Evolutionary conservation across 257 asterid species (phyloP), one percentile per base, ranked within the genome.

Genomic region (Plantago elongata): DNA sequence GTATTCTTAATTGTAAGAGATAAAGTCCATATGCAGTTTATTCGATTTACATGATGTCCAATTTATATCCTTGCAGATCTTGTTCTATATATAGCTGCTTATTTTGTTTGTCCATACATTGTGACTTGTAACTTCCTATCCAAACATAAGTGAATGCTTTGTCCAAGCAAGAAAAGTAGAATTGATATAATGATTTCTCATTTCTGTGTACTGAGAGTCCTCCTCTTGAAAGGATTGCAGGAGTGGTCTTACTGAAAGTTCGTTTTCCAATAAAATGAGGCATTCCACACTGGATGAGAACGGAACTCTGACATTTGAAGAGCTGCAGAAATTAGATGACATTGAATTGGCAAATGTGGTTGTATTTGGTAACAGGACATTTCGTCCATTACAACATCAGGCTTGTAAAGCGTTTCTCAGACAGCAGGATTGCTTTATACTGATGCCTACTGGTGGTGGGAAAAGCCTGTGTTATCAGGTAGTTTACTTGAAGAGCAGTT

Each of bases 381-480:
- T 93, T 66, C 83, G 99, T 9, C 95, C 95, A 17, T 75, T 93
- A 74, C 99, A 93, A 79, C 89, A 85, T 76, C 81, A 78, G 79
- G 83, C 81, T 54, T 93, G 97, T 75, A 80, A 74, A 75, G 83
- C 96, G 29, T 85, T 80, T 79, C 70, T 79, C 44, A 72, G 72
- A 51, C 77, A 83, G 77, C 89, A 55, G 9, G 97, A 93, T 73
- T 89, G 97, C 69, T 93, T 93, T 75, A 79, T 93, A 74, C 91
- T 93, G 59, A 79, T 93, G 96, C 97, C 99, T 54, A 93, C 99
- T 40, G 96, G 97, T 69, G 99, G 99, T 60, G 99, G 97, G 68
- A 93, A 89, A 82, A 93, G 99, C 68, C 94, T 93, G 54, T 89
- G 99, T 71, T 93, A 93, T 84, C 99, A 93, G 99, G 98, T 88